Evolutionary conservation across 108 stramenopile species (phyloP), one percentile per base, ranked within the genome.

Genomic region (Conticribra weissflogii): DNA sequence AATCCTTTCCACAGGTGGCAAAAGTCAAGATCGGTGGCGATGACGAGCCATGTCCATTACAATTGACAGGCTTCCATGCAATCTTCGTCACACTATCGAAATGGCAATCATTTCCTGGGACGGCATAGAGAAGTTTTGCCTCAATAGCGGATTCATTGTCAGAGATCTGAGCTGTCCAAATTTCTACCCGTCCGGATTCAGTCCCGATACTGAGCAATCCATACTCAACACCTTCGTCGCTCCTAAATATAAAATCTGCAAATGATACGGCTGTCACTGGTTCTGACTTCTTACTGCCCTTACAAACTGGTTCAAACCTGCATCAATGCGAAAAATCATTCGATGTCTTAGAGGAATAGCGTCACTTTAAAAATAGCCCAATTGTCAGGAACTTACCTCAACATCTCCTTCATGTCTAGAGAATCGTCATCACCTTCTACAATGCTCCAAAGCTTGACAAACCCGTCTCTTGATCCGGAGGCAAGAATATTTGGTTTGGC

Each of bases 401-500:
- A 36, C 1, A 80, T 15, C 62, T 86, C 83, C 30, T 63, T 66
- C 46, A 81, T 34, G 33, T 81, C 56, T 9, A 24, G 44, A 59
- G 59, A 48, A 0, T 29, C 63, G 23, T 78, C 84, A 23, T 31
- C 50, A 30, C 63, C 18, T 21, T 77, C 78, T 9, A 46, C 19
- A 21, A 93, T 59, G 28, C 81, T 78, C 95, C 95, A 96, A 18
- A 96, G 59, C 66, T 90, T 92, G 16, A 89, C 74, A 49, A 73
- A 75, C 14, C 90, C 91, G 84, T 96, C 95, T 15, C 95, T 81
- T 8, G 90, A 90, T 15, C 87, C 90, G 9, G 95, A 84, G 7
- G 88, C 90, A 22, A 96, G 81, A 29, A 92, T 68, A 14, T 81
- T 79, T 30, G 88, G 69, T 19, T 79, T 63, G 31, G 66, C 66